Conservation (phyloP, 768 basidiomycete genomes). For the Amanita rubescens region DNA sequence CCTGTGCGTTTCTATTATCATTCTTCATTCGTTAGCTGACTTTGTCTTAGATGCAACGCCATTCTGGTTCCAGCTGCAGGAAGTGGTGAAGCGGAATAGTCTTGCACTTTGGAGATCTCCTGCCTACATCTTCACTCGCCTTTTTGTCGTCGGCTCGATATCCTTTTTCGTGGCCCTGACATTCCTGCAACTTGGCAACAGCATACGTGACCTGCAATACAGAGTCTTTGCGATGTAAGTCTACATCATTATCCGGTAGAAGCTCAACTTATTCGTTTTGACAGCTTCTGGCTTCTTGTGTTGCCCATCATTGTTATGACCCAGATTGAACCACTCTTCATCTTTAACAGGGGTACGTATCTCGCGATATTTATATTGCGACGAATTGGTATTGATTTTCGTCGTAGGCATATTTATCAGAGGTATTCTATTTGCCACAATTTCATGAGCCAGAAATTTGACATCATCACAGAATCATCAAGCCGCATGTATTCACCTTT, state of each 20-base stretch:
- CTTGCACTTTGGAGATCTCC: slow-evolving; percentile 75
- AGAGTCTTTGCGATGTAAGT: slow-evolving; percentile 72
- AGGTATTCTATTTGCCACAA: slow-evolving; percentile 10
- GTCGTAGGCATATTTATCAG: slow-evolving; percentile 31
- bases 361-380: neutral
- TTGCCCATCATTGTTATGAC: slow-evolving; percentile 72
- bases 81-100: slow-evolving; percentile 61
- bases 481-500: slow-evolving; percentile 83
- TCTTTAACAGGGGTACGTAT: slow-evolving; percentile 50
- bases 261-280: neutral
- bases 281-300: slow-evolving; percentile 59
- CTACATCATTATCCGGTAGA: neutral
- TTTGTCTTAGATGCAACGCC: slow-evolving; percentile 56
- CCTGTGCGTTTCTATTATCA: slow-evolving; percentile 32
- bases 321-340: slow-evolving; percentile 80
- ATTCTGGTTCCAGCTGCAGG: slow-evolving; percentile 65
- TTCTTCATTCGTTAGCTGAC: neutral
- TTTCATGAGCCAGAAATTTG: neutral
- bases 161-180: slow-evolving; percentile 70
- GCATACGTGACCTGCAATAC: slow-evolving; percentile 65
- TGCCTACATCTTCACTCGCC: slow-evolving; percentile 77
- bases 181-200: slow-evolving; percentile 67
- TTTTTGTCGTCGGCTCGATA: slow-evolving; percentile 69
- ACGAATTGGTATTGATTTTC: neutral
- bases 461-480: slow-evolving; percentile 46